Conservation (phyloP, 768 basidiomycete genomes). For the Mycena vitilis region DNA sequence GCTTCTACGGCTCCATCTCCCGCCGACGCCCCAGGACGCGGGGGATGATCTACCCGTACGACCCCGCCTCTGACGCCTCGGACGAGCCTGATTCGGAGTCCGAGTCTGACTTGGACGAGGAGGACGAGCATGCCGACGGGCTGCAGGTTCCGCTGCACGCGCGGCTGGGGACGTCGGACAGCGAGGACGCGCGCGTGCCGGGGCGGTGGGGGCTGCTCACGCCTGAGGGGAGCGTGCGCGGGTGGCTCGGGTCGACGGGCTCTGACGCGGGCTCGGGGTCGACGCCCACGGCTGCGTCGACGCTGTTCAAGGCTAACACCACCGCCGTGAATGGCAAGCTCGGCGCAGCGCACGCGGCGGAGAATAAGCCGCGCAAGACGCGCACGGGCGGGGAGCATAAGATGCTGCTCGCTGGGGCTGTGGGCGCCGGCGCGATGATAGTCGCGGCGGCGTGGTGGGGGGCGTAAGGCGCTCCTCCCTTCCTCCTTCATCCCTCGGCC, state of each 20-base stretch:
- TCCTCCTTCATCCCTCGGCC: not conserved
- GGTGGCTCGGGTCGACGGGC: too few species aligned
- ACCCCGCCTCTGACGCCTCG: not conserved
- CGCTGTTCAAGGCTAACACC: not conserved
- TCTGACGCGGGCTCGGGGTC: not conserved
- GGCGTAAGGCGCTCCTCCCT: not conserved
- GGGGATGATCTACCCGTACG: not conserved
- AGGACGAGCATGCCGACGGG: not conserved
- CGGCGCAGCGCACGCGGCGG: not conserved
- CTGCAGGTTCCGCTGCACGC: not conserved
- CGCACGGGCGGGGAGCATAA: not conserved
- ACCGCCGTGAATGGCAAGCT: too few species aligned
- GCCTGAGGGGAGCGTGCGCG: constrained; percentile 33
- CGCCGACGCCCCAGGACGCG: not conserved
- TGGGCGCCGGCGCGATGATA: constrained; percentile 14
- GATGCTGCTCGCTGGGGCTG: constrained; percentile 18
- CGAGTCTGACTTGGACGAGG: too few species aligned
- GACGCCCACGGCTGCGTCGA: too few species aligned
- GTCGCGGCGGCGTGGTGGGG: constrained; percentile 28
- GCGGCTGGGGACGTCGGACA: not conserved
- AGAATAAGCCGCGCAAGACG: not conserved
- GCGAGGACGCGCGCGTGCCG: constrained; percentile 11
- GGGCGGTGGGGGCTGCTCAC: constrained; percentile 32
- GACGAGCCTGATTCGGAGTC: too few species aligned
- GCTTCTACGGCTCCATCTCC: too few species aligned